phyloP scores from a whole-genome alignment of 805 yeast species.

The Kodamaea neixiangensis region DNA sequence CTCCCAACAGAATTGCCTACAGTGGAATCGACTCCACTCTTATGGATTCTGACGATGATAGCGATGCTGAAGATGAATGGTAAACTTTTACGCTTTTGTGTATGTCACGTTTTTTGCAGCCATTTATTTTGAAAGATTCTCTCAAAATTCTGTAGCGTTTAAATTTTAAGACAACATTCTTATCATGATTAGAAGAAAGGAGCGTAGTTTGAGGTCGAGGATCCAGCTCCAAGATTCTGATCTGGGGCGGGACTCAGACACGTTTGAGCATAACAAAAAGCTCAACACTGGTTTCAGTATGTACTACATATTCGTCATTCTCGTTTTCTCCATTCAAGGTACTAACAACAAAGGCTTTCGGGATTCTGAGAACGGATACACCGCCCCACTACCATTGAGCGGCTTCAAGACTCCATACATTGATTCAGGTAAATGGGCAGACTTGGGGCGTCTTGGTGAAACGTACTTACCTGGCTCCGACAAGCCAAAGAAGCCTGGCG shows the following conservation, averaged over 20 bases:
- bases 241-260: slow-evolving; percentile 3
- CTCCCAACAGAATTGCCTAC: slow-evolving; percentile 60
- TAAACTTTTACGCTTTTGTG: neutral
- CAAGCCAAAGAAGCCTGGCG: slow-evolving; percentile 29
- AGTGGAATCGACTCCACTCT: slow-evolving; percentile 20
- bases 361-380: slow-evolving; percentile 1
- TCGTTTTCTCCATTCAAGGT: neutral
- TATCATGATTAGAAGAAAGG: neutral
- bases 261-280: neutral
- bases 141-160: neutral
- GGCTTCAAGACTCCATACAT: slow-evolving; percentile 48
- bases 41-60: neutral
- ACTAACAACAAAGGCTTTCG: neutral
- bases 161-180: neutral
- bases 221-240: neutral
- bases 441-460: slow-evolving; percentile 23
- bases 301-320: too few relatives aligned
- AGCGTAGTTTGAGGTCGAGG: neutral
- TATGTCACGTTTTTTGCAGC: slow-evolving; percentile 1
- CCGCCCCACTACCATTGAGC: slow-evolving; percentile 27
- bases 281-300: slow-evolving; percentile 16
- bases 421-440: slow-evolving; percentile 28
- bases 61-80: neutral
- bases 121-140: neutral
- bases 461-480: slow-evolving; percentile 30